Percentiles rank a stretch among this genome's conserved stretches.
phyloP scores from a whole-genome alignment of 1,139 yeast genomes.

The Magnusiomyces clavatus region DNA sequence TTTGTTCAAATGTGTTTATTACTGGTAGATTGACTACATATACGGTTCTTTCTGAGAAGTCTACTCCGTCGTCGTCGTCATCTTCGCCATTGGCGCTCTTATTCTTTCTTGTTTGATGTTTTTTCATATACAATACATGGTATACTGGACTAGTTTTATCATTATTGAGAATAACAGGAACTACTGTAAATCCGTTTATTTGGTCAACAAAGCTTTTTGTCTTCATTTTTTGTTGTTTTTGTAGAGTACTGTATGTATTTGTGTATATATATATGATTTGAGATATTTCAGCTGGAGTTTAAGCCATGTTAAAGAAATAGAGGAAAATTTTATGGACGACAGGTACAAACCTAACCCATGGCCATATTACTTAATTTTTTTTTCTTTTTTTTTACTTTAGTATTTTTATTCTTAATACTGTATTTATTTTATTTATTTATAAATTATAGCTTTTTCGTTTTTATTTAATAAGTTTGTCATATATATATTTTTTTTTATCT shows the following conservation, averaged over 20 bases:
- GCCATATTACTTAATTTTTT: background rate
- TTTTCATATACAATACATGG: constrained; percentile 27
- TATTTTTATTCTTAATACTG: background rate
- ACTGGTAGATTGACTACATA: constrained; percentile 76
- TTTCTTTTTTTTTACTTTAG: background rate
- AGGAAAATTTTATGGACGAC: too few species aligned
- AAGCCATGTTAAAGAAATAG: too few species aligned
- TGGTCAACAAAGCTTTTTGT: constrained; percentile 22
- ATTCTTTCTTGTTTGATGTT: constrained; percentile 22
- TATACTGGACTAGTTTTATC: constrained; percentile 16
- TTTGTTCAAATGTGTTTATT: constrained; percentile 42
- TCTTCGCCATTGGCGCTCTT: constrained; percentile 14
- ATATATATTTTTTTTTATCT: background rate
- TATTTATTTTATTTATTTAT: too few species aligned
- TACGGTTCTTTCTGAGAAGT: constrained; percentile 45
- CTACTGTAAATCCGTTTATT: constrained; percentile 49
- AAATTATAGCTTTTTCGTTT: too few species aligned
- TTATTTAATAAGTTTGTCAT: too few species aligned
- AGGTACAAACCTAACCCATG: too few species aligned
- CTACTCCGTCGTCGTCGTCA: constrained; percentile 24
- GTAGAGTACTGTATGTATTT: background rate
- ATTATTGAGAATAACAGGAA: constrained; percentile 39
- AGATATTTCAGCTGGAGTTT: too few species aligned
- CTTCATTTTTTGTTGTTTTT: background rate
- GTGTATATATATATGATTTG: too few species aligned